Conservation (phyloP, 495 filamentous ascomycete species). For the Hypoxylon lenormandii region DNA sequence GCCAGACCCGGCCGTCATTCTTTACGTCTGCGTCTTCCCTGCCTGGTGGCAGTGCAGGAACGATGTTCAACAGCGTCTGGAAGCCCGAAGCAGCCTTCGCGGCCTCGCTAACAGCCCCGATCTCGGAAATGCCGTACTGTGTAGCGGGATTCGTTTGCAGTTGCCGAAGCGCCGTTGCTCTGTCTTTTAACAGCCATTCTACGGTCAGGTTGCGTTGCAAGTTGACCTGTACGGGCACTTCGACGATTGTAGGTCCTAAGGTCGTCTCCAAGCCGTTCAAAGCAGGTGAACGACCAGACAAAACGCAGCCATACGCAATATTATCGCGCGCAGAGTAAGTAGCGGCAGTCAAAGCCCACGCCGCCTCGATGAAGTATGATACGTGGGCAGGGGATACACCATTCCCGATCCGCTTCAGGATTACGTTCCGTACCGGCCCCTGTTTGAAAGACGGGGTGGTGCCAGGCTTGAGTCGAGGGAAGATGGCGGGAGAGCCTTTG, state of each 20-base stretch:
- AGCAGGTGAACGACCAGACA: conserved; percentile 16
- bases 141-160: conserved; percentile 20
- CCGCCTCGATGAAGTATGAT: conserved; percentile 15
- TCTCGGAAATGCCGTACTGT: conserved; percentile 7
- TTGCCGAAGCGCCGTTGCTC: conserved; percentile 13
- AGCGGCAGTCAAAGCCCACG: conserved; percentile 20
- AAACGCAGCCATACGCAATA: conserved; percentile 11
- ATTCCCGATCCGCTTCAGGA: neutral
- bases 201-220: conserved; percentile 11
- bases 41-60: neutral
- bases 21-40: conserved; percentile 3
- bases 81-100: conserved; percentile 14
- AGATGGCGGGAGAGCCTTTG: conserved; percentile 16
- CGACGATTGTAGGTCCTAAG: conserved; percentile 13
- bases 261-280: conserved; percentile 5
- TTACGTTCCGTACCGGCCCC: neutral
- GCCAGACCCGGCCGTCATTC: neutral
- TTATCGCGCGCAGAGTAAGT: conserved; percentile 13
- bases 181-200: conserved; percentile 15
- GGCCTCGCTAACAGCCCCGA: conserved; percentile 4
- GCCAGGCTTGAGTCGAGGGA: conserved; percentile 14
- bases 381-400: conserved; percentile 2
- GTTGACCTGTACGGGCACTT: conserved; percentile 23
- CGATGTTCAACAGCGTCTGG: conserved; percentile 21
- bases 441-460: neutral